These are phyloP conservation scores for Agroathelia rolfsii DNA, from an alignment of 1,284 basidiomycete genomes.

Conservation along the genomic window DNA sequence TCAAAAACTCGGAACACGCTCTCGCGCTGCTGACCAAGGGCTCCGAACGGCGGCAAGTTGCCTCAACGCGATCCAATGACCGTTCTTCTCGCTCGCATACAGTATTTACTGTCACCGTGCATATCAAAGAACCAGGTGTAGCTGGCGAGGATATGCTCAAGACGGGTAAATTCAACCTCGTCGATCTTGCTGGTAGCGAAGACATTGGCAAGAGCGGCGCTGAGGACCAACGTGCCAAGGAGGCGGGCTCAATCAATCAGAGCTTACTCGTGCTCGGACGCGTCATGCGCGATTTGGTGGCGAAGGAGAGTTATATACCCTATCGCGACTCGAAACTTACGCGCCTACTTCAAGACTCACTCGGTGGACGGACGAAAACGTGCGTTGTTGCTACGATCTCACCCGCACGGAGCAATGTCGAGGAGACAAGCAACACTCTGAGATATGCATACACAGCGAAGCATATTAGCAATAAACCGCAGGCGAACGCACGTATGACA, in stretches of 20 bases:
- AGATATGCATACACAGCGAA: conserved; percentile 97
- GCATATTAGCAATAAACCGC: conserved; percentile 92
- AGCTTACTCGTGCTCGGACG: conserved; percentile 91
- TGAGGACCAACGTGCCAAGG: conserved; percentile 88
- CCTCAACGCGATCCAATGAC: conserved; percentile 97
- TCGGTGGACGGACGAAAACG: conserved; percentile 97
- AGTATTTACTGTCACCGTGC: conserved; percentile 94
- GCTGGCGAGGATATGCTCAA: conserved; percentile 84
- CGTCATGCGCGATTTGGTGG: conserved; percentile 95
- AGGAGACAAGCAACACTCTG: conserved; percentile 96
- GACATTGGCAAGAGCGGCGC: conserved; percentile 94
- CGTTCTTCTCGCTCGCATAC: conserved; percentile 97
- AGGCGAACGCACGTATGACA: conserved; percentile 91
- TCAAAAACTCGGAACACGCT: conserved; percentile 80
- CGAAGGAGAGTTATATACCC: conserved; percentile 85
- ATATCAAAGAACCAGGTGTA: conserved; percentile 76
- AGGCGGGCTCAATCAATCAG: conserved; percentile 99
- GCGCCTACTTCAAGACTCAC: conserved; percentile 93
- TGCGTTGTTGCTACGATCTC: conserved; percentile 96
- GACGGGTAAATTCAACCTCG: conserved; percentile 71
- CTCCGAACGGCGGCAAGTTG: conserved; percentile 86
- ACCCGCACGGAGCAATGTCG: conserved; percentile 85
- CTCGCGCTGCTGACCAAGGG: conserved; percentile 82
- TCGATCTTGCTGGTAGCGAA: conserved; percentile 81
- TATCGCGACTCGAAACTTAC: conserved; percentile 96